Conservation (phyloP, 2,329 filamentous ascomycete species). For the Chrysoporthe cubensis region DNA sequence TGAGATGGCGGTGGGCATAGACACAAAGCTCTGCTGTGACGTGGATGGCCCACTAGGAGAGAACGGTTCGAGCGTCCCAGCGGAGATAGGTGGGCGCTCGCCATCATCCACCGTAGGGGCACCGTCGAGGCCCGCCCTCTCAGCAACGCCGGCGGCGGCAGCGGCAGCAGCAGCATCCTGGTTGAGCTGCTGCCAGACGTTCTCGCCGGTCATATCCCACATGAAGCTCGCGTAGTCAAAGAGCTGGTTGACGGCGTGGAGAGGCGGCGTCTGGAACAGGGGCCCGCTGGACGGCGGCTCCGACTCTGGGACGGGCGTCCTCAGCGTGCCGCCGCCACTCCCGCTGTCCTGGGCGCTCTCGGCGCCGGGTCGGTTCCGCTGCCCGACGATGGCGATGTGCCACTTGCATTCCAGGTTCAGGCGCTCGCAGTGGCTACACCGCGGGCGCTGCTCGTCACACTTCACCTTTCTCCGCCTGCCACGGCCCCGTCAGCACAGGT, state of each 20-base stretch:
- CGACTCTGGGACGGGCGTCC: conserved; percentile 22
- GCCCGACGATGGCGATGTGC: conserved; percentile 37
- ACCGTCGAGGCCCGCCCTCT: background rate
- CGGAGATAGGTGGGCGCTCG: background rate
- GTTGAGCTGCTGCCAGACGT: conserved; percentile 41
- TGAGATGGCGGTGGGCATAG: background rate
- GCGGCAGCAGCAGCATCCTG: background rate
- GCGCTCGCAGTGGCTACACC: conserved; percentile 57
- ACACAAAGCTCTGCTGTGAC: background rate
- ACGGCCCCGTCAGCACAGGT: conserved; percentile 3
- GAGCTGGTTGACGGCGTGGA: conserved; percentile 43
- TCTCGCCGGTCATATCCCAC: conserved; percentile 44
- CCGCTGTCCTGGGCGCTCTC: background rate
- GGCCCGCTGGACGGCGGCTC: conserved; percentile 14
- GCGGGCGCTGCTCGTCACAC: conserved; percentile 57
- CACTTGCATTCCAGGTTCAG: conserved; percentile 58
- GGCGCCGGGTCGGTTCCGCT: conserved; percentile 16
- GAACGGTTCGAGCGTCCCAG: background rate
- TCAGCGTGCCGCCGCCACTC: conserved; percentile 15
- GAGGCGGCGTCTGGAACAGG: conserved; percentile 19
- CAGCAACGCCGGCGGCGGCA: background rate
- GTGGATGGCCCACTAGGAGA: background rate
- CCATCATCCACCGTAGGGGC: background rate
- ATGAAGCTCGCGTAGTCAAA: conserved; percentile 55
- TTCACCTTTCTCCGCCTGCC: conserved; percentile 56